These are phyloP conservation scores for Punica granatum DNA, from an alignment of 345 rosid species.

Conservation along the genomic window DNA sequence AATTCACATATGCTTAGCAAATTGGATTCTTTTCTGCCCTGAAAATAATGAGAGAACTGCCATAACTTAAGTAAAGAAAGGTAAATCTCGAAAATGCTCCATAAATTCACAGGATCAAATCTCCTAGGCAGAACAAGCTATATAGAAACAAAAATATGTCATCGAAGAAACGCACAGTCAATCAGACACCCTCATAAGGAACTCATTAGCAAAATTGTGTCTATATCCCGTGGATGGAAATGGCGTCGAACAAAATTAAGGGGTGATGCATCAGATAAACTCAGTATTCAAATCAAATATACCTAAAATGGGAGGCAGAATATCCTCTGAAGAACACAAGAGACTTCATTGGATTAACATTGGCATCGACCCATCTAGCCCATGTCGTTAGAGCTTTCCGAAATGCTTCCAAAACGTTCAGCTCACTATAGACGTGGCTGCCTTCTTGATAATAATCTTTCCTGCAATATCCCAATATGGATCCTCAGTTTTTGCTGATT, in stretches of 20 bases:
- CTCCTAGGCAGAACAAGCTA: background rate
- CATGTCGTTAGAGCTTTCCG: slow-evolving; percentile 83
- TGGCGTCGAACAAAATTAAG: background rate
- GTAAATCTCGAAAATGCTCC: no score
- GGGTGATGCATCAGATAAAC: background rate
- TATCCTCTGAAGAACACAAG: slow-evolving; percentile 87
- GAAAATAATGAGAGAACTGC: no score
- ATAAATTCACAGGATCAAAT: no score
- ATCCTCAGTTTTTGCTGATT: background rate
- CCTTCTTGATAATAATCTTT: slow-evolving; percentile 96
- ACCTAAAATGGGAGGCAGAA: slow-evolving; percentile 96
- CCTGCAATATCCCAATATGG: slow-evolving; percentile 29
- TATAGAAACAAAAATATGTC: background rate
- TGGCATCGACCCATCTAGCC: slow-evolving; percentile 88
- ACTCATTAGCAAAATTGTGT: no score
- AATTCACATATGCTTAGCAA: no score
- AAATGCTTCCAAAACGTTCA: slow-evolving; percentile 87
- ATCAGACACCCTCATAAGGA: no score
- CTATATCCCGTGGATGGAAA: no score
- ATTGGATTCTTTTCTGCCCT: no score
- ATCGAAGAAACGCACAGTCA: no score
- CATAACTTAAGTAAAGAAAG: no score
- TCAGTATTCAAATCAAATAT: background rate
- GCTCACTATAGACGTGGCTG: slow-evolving; percentile 56
- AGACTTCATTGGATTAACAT: slow-evolving; percentile 52